Percentiles rank a stretch among this genome's conserved stretches.
Conservation (phyloP, 163 green algal species). For the Scenedesmus sp. region DNA sequence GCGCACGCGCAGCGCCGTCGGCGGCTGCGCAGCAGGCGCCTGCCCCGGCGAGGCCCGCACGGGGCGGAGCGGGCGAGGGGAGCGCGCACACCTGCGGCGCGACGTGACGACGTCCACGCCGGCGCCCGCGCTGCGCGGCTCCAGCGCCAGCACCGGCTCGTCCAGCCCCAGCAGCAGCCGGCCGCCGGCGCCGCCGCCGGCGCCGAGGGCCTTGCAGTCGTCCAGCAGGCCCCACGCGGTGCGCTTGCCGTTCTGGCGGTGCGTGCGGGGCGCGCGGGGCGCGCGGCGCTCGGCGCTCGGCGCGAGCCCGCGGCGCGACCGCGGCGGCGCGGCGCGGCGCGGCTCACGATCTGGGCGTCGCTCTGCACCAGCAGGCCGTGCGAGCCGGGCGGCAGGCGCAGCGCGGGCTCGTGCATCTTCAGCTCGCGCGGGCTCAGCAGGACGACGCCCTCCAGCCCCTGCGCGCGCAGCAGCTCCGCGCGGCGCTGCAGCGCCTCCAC, state of each 20-base stretch:
- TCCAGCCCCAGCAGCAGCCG: conserved; percentile 13
- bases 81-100: not conserved
- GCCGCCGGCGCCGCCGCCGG: conserved; percentile 5
- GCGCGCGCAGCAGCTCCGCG: conserved; percentile 40
- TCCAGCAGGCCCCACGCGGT: conserved; percentile 56
- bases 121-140: not conserved
- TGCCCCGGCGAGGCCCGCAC: not conserved
- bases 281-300: no score
- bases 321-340: no score
- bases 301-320: no score
- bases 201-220: conserved; percentile 34
- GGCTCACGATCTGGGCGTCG: conserved; percentile 69
- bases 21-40: not conserved
- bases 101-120: conserved; percentile 17
- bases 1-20: not conserved
- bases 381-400: conserved; percentile 44
- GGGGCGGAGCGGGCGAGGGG: not conserved
- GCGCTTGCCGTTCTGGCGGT: conserved; percentile 57
- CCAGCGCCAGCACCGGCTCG: conserved; percentile 17
- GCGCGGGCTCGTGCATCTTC: conserved; percentile 53
- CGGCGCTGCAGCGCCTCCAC: conserved; percentile 39
- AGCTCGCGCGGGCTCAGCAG: conserved; percentile 40
- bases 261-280: no score
- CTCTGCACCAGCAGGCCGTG: conserved; percentile 58
- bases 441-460: conserved; percentile 33